Conservation (phyloP, 202 grass and related monocot species). For the Eragrostis tef region DNA sequence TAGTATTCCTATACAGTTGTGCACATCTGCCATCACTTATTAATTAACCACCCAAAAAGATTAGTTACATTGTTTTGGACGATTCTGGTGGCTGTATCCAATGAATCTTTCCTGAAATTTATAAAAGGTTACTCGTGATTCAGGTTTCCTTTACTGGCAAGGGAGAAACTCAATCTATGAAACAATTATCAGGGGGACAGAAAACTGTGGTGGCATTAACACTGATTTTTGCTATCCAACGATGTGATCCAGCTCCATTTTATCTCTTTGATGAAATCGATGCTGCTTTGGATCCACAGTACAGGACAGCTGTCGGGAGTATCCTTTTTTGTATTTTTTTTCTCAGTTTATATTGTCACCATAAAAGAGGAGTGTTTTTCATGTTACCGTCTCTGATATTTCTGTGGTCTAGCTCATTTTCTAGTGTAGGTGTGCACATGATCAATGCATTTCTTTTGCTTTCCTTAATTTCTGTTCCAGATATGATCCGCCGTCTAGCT, state of each 20-base stretch:
- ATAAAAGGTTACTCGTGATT: constrained; percentile 27
- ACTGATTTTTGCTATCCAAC: constrained; percentile 94
- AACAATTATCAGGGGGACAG: constrained; percentile 94
- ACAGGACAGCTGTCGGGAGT: constrained; percentile 92
- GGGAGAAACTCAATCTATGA: constrained; percentile 98
- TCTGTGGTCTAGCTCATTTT: constrained; percentile 19
- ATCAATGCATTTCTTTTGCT: background rate
- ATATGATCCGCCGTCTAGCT: constrained; percentile 83
- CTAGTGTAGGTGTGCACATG: background rate
- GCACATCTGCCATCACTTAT: constrained; percentile 14
- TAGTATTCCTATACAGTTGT: constrained; percentile 14
- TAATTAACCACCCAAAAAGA: background rate
- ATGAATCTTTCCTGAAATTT: constrained; percentile 27
- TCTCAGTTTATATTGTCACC: background rate
- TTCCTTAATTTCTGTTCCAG: constrained; percentile 71
- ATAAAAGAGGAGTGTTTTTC: background rate
- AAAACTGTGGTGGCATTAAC: constrained; percentile 94
- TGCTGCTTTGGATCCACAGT: constrained; percentile 94
- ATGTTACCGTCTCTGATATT: constrained; percentile 8
- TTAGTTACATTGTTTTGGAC: constrained; percentile 1
- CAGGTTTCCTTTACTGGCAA: constrained; percentile 99
- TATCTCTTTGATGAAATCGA: constrained; percentile 99
- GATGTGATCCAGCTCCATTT: constrained; percentile 97
- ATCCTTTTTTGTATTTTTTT: constrained; percentile 65
- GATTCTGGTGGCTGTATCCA: constrained; percentile 4